These are phyloP conservation scores for Nakaseomyces glabratus DNA, from an alignment of 1,139 yeast species.

Conservation along the genomic window DNA sequence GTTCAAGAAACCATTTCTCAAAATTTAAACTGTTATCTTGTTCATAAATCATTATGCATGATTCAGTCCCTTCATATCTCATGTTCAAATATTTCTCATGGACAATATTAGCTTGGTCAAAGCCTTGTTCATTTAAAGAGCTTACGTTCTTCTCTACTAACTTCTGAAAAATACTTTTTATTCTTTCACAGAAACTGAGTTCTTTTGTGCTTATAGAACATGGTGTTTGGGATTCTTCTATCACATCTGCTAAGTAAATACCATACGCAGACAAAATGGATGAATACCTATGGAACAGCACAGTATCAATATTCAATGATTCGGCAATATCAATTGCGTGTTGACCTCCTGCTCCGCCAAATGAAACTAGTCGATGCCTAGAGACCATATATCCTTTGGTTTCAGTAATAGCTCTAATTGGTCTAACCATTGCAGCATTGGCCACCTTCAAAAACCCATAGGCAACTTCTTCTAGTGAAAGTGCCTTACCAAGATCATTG, in stretches of 20 bases:
- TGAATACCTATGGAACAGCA: slow-evolving; percentile 44
- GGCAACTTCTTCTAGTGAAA: slow-evolving; percentile 42
- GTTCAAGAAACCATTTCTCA: slow-evolving; percentile 36
- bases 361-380: slow-evolving; percentile 42
- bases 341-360: slow-evolving; percentile 58
- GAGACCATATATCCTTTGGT: slow-evolving; percentile 42
- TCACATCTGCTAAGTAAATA: slow-evolving; percentile 47
- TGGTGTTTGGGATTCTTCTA: slow-evolving; percentile 61
- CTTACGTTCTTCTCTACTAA: slow-evolving; percentile 15
- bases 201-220: slow-evolving; percentile 34
- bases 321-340: slow-evolving; percentile 47
- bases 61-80: slow-evolving; percentile 82
- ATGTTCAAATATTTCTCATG: slow-evolving; percentile 64
- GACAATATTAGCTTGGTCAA: slow-evolving; percentile 38
- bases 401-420: slow-evolving; percentile 47
- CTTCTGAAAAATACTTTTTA: slow-evolving; percentile 31
- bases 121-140: slow-evolving; percentile 20
- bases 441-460: slow-evolving; percentile 47
- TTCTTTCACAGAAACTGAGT: slow-evolving; percentile 24
- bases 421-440: slow-evolving; percentile 48
- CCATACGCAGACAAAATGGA: slow-evolving; percentile 51
- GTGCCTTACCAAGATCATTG: slow-evolving; percentile 26
- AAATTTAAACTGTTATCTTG: slow-evolving; percentile 30
- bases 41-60: slow-evolving; percentile 59
- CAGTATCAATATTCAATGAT: slow-evolving; percentile 38